phyloP scores from a whole-genome alignment of 179 eudicot species.

The Nepenthes alata region DNA sequence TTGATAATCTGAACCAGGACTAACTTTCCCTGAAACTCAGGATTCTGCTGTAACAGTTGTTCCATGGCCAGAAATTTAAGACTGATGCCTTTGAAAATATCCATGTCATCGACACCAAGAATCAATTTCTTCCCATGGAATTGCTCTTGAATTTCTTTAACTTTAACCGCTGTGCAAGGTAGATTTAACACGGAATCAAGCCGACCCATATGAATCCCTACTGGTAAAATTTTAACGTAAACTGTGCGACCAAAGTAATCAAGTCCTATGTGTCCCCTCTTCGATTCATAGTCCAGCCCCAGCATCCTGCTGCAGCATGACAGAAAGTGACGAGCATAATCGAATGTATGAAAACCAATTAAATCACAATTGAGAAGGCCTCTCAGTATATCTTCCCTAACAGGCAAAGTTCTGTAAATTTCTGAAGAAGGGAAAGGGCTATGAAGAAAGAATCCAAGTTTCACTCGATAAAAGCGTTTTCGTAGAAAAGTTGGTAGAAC shows the following conservation, averaged over 20 bases:
- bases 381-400: conserved; percentile 69
- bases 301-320: conserved; percentile 89
- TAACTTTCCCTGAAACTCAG: conserved; percentile 32
- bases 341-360: conserved; percentile 87
- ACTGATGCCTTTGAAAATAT: conserved; percentile 84
- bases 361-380: conserved; percentile 74
- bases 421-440: conserved; percentile 92
- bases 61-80: conserved; percentile 73
- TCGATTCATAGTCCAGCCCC: conserved; percentile 76
- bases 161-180: conserved; percentile 45
- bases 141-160: conserved; percentile 49
- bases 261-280: conserved; percentile 79
- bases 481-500: conserved; percentile 73
- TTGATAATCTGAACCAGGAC: conserved; percentile 77
- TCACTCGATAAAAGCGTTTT: conserved; percentile 60
- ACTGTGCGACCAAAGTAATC: conserved; percentile 90
- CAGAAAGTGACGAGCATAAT: conserved; percentile 82
- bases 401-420: conserved; percentile 78
- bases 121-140: conserved; percentile 63
- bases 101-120: conserved; percentile 93
- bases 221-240: conserved; percentile 69
- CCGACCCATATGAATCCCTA: conserved; percentile 73
- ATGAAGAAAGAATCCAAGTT: conserved; percentile 80
- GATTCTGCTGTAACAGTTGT: conserved; percentile 47
- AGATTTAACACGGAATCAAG: conserved; percentile 56